A percentile compares a stretch with the other conserved stretches of the same genome.
These are phyloP conservation scores for Aureobasidium sp. DNA, from an alignment of 2,329 filamentous ascomycete species.

Conservation along the genomic window DNA sequence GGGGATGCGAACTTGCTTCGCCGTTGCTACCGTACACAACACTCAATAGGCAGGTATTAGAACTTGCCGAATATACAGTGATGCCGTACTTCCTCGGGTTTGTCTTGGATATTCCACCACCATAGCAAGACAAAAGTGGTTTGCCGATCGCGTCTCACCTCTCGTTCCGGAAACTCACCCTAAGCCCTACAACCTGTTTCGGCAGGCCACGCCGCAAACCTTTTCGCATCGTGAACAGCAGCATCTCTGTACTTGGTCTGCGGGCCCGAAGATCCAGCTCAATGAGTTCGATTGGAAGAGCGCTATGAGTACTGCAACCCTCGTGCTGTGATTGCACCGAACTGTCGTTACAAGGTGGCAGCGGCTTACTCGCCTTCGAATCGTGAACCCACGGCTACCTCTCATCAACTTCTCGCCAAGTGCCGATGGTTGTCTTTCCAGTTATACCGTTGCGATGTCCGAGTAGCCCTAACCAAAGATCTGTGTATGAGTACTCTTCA, in stretches of 20 bases:
- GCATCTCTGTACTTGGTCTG: neutral
- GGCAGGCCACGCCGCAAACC: neutral
- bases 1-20: neutral
- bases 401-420: neutral
- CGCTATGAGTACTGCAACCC: neutral
- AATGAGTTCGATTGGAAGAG: neutral
- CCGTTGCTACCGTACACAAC: neutral
- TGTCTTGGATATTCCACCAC: neutral
- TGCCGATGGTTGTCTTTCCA: neutral
- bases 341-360: neutral
- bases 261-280: neutral
- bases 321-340: neutral
- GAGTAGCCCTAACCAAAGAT: neutral
- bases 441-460: constrained; percentile 7
- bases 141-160: neutral
- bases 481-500: neutral
- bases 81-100: neutral
- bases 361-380: neutral
- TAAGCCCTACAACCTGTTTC: neutral
- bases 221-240: neutral
- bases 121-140: neutral
- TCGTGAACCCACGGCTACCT: neutral
- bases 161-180: neutral
- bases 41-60: neutral
- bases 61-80: neutral